phyloP scores from a whole-genome alignment of 2,329 filamentous ascomycete genomes.

The Calonectria pteridis region DNA sequence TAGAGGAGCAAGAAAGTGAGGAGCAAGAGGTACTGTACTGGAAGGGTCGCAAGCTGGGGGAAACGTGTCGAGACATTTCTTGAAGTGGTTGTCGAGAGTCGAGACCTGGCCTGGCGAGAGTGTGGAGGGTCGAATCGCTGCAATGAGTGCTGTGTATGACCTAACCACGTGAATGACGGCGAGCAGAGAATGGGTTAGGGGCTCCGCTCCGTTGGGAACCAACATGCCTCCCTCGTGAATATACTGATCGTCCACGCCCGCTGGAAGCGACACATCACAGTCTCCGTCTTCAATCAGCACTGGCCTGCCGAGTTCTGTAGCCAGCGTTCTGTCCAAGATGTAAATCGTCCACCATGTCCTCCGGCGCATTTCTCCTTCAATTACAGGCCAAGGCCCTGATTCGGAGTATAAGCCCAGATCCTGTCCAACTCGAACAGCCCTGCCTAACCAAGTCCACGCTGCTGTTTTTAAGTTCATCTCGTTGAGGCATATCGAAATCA shows the following conservation, averaged over 20 bases:
- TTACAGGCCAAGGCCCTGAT: constrained; percentile 76
- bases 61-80: constrained; percentile 79
- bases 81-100: constrained; percentile 86
- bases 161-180: constrained; percentile 86
- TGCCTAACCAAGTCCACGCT: constrained; percentile 88
- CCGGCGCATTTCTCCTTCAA: constrained; percentile 88
- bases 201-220: constrained; percentile 63
- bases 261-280: constrained; percentile 86
- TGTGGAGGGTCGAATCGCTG: constrained; percentile 75
- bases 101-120: constrained; percentile 77
- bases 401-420: constrained; percentile 86
- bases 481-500: constrained; percentile 83
- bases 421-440: constrained; percentile 83
- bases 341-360: constrained; percentile 97
- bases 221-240: constrained; percentile 71
- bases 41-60: constrained; percentile 79
- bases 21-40: constrained; percentile 76
- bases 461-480: constrained; percentile 90
- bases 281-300: constrained; percentile 88
- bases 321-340: constrained; percentile 84
- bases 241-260: constrained; percentile 83
- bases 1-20: constrained; percentile 79
- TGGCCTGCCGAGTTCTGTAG: constrained; percentile 84
- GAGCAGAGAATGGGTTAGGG: constrained; percentile 78
- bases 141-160: constrained; percentile 79